Base-by-base conservation (phyloP, 768 basidiomycete genomes). In the Lentinula detonsa region DNA sequence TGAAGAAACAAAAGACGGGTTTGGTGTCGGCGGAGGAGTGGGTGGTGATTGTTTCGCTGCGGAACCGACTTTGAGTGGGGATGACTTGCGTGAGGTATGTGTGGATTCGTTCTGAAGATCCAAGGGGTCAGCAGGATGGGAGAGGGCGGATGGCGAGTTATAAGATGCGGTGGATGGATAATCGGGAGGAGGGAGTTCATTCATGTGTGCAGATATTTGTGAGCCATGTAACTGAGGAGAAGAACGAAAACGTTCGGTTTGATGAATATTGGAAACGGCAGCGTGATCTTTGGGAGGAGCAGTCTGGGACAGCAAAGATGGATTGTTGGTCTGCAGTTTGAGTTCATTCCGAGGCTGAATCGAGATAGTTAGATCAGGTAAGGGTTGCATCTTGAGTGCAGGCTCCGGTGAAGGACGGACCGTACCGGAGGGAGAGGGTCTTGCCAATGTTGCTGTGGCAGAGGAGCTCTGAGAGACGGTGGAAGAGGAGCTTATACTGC, bases 251-350 rank as follows among this genome's bases (percentile, higher is more conserved):
- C 43, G 48, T 16, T 48, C 57, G 6, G 69, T 62, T 39, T 71
- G 68, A 35, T 71, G 65, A n/a, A 69, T 66, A 31, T 57, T 65
- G 6, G 66, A 64, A n/a, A 70, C 42, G 46, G 69, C 66, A 4
- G 70, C 62, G 11, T 70, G 63, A 7, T 70, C 65, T 50, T 75
- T 70, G 59, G 67, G 66, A 33, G 85, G 85, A 4, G 86, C 86
- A 7, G 86, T 87, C 64, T 82, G 85, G n/a, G 84, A 84, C 40
- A 88, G 78, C 28, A 88, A 76, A 15, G 86, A 88, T 21, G 80
- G 77, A 28, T 72, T 75, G 31, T 63, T 63, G 35, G 40, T 54
- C n/a, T 31, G 40, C 37, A 46, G 57, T 73, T 75, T 59, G 59
- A 66, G 59, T 52, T 63, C 66, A 28, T 63, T 33, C 43, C 63